Percentiles rank a stretch among this genome's conserved stretches.
Conservation (phyloP, 495 filamentous ascomycete genomes). For the Aspergillus bertholletiae region DNA sequence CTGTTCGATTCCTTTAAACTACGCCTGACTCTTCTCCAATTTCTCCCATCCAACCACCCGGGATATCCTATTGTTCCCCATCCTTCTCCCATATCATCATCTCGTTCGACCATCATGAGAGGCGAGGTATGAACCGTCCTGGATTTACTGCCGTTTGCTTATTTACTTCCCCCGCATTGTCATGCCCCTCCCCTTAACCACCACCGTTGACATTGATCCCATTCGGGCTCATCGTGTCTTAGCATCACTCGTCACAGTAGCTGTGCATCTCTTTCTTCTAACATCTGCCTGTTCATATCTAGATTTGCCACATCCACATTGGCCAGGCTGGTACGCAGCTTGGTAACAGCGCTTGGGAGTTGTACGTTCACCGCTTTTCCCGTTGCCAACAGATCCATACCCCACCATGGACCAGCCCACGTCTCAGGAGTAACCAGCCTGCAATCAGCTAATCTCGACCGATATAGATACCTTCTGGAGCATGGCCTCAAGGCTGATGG, state of each 20-base stretch:
- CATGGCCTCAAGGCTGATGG: conserved; percentile 82
- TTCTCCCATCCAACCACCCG: not conserved
- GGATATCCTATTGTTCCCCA: not conserved
- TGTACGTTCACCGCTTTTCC: conserved; percentile 63
- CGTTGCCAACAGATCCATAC: not conserved
- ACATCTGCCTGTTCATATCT: not conserved
- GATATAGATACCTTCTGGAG: conserved; percentile 77
- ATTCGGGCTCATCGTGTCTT: not conserved
- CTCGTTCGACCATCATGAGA: conserved; percentile 22
- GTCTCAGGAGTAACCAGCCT: no score
- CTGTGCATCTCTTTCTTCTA: not conserved
- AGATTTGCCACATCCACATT: conserved; percentile 89
- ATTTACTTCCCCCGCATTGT: conserved; percentile 18
- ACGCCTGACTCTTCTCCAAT: no score
- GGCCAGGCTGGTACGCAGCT: conserved; percentile 93
- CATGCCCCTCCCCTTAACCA: conserved; percentile 9
- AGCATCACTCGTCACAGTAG: no score
- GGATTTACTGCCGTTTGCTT: conserved; percentile 6
- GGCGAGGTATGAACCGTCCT: conserved; percentile 28
- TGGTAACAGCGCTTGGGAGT: conserved; percentile 91
- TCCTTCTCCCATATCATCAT: not conserved
- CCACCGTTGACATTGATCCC: not conserved
- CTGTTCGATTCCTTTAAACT: not conserved
- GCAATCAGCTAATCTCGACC: conserved; percentile 2
- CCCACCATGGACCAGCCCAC: not conserved